Base-by-base conservation (phyloP, 108 stramenopile species). In the Seminavis robusta region DNA sequence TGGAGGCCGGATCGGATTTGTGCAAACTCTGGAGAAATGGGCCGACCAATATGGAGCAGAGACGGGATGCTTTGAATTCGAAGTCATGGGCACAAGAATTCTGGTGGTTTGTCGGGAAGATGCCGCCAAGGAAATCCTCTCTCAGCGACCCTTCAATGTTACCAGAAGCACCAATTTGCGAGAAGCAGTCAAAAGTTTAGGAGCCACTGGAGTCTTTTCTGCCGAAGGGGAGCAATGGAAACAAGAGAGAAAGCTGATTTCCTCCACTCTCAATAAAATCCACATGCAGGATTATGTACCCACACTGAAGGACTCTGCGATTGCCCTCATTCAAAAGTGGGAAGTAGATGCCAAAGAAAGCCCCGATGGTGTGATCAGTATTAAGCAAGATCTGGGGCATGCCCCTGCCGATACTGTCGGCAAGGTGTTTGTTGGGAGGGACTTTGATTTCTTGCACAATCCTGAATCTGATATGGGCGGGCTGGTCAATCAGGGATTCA, bases 191-290 rank as follows among this genome's bases (percentile, higher is more conserved):
- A 50, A 39, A 6, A 38, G 50, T 27, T 20, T 61, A 11, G 31
- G 33, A 21, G 47, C 49, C 28, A 15, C 36, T 15, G 60, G 60
- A 36, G 24, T 61, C 9, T 61, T 61, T 52, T 9, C 34, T 29
- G 60, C 60, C 4, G 60, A 61, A 36, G 60, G 60, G 33, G 36
- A 61, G 2, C 29, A 23, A 13, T 61, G 60, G 60, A 33, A 24
- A 11, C 50, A 50, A 10, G 60, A 61, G 34, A 48, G 60, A 39
- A 20, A 50, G 15, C 30, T 52, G n/a, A 34, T 61, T 27, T 48
- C 23, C 3, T 50, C 60, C 15, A 23, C 49, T n/a, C 34, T 51
- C 11, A 61, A 51, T 61, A 32, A 26, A 29, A 61, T 39, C 49
- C 50, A 61, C 29, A 33, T 61, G 13, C n/a, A 33, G 25, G 31